Evolutionary conservation across 2,329 filamentous ascomycete genomes (phyloP).

Genomic region (Stylonectria norvegica): DNA sequence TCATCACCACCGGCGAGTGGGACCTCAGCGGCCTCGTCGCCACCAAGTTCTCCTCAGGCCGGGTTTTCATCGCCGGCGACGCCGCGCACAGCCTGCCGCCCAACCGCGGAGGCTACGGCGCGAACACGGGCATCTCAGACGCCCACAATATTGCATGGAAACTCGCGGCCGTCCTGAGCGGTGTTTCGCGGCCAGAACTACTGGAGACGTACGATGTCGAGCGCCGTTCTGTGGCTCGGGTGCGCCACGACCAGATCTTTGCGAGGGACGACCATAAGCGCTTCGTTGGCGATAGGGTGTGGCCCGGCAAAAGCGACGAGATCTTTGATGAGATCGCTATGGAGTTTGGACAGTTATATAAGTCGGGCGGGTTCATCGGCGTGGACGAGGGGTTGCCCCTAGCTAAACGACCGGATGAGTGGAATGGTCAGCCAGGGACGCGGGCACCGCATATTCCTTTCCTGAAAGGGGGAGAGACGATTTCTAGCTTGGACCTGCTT

Average conservation of each 20-base stretch:
- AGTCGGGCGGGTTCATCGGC: slow-evolving; percentile 1
- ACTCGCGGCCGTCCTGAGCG: slow-evolving; percentile 31
- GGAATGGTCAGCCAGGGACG: slow-evolving; percentile 21
- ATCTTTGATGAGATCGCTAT: slow-evolving; percentile 13
- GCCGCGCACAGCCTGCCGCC: slow-evolving; percentile 34
- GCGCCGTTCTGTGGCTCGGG: slow-evolving; percentile 32
- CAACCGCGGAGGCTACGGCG: slow-evolving; percentile 32
- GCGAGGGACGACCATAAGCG: slow-evolving; percentile 18
- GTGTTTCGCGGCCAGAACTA: slow-evolving; percentile 19
- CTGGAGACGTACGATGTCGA: slow-evolving; percentile 39
- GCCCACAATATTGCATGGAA: slow-evolving; percentile 44
- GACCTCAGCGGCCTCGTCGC: slow-evolving; percentile 25
- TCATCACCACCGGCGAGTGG: slow-evolving; percentile 21
- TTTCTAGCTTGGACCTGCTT: slow-evolving; percentile 15
- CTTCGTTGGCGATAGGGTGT: slow-evolving; percentile 6
- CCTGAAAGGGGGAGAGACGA: background rate
- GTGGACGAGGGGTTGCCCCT: slow-evolving; percentile 4
- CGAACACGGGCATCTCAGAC: slow-evolving; percentile 36
- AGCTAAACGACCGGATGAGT: slow-evolving; percentile 18
- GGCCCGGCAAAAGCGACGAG: slow-evolving; percentile 4
- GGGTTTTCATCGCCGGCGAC: slow-evolving; percentile 33
- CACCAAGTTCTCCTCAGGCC: slow-evolving; percentile 27
- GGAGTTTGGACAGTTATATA: slow-evolving; percentile 15
- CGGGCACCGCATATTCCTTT: slow-evolving; percentile 19
- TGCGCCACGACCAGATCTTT: slow-evolving; percentile 24